phyloP scores from a whole-genome alignment of 2,329 filamentous ascomycete genomes.

The Pseudodiploospora longispora region DNA sequence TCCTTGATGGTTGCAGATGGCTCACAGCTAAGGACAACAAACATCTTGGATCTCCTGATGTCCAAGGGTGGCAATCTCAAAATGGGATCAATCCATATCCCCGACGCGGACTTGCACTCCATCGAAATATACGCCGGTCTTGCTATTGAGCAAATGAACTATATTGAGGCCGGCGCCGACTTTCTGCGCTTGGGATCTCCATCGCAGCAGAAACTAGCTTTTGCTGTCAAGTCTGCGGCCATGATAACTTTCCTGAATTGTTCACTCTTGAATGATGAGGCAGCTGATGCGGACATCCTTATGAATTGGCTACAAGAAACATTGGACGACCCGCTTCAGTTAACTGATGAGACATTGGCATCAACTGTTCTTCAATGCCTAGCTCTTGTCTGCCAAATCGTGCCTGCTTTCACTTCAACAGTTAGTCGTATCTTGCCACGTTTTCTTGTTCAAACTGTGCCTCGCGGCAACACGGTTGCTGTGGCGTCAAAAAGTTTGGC shows the following conservation, averaged over 20 bases:
- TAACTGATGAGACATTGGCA: conserved; percentile 71
- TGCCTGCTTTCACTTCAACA: conserved; percentile 62
- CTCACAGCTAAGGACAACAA: conserved; percentile 48
- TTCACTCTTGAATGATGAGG: conserved; percentile 70
- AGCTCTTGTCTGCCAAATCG: conserved; percentile 70
- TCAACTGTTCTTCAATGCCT: conserved; percentile 72
- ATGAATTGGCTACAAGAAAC: conserved; percentile 81
- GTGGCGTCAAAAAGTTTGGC: conserved; percentile 82
- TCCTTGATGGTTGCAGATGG: conserved; percentile 62
- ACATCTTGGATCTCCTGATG: conserved; percentile 69
- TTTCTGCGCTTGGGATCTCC: conserved; percentile 73
- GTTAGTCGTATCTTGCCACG: conserved; percentile 74
- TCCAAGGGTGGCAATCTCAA: conserved; percentile 42
- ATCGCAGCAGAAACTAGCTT: conserved; percentile 80
- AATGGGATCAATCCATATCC: conserved; percentile 21
- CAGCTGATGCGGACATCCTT: conserved; percentile 69
- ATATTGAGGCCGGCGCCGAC: conserved; percentile 82
- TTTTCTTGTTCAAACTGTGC: conserved; percentile 78
- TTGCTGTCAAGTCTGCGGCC: conserved; percentile 75
- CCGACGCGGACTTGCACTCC: conserved; percentile 46
- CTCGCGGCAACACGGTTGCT: conserved; percentile 58
- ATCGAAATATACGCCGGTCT: conserved; percentile 62
- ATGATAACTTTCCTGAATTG: conserved; percentile 82
- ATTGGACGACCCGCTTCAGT: conserved; percentile 69
- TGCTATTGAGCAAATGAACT: conserved; percentile 73